Evolutionary conservation across 2,329 filamentous ascomycete species (phyloP), one percentile per base, ranked within the genome.

Genomic region (Colletotrichum liriopes): DNA sequence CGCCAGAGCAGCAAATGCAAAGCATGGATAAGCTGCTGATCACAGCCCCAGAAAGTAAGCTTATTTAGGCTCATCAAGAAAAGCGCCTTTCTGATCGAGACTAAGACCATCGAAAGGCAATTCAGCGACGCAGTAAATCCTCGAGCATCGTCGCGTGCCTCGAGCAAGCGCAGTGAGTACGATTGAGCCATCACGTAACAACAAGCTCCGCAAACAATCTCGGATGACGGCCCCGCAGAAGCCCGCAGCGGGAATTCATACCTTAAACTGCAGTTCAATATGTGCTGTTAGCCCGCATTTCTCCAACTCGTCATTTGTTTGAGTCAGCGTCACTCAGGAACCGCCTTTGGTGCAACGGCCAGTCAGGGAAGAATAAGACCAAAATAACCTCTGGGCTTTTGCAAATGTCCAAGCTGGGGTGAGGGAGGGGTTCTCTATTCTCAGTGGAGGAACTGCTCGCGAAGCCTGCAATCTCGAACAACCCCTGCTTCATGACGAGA

Each of bases 261-360:
- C 68, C 52, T 62, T 59, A 47, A 59, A 68, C 58, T 70, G 67
- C 67, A 70, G 61, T 55, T 66, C 43, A 47, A 41, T 23, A n/a
- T 49, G 49, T 49, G 58, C 59, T 39, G 41, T 39, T 49, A 61
- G 39, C 47, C 12, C 20, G 52, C 26, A n/a, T 45, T 58, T 35
- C 51, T 37, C 56, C 47, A 20, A 51, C 29, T 43, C 6, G 6
- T 37, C 20, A 29, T 47, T 20, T 32, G 29, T 29, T 32, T 56
- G 35, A 63, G 68, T 62, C 68, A 68, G 26, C 39, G 35, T 35
- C 58, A 20, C 23, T 3, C 49, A 20, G 39, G 39, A n/a, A n/a
- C 62, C 26, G 45, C 47, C n/a, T 29, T 39, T 26, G n/a, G 18
- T 67, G 62, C 45, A 54, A 47, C 62, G 8, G 12, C 39, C 35